Evolutionary conservation across 768 basidiomycete species (phyloP).

Genomic region (Pholiota conissans): DNA sequence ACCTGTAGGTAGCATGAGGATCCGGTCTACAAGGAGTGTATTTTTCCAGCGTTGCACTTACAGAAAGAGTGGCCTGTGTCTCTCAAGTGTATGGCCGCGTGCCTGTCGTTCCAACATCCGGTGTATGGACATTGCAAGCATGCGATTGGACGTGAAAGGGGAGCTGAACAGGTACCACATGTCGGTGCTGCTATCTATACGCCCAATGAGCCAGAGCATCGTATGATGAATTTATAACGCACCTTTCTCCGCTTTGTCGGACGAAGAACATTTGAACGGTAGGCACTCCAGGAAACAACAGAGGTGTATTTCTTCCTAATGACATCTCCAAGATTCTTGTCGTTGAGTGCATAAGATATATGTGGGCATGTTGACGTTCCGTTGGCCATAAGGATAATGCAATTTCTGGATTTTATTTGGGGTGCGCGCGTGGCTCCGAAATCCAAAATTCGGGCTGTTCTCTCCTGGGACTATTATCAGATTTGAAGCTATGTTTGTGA

Average conservation of each 20-base stretch:
- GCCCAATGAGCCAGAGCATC: background rate
- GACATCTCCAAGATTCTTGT: slow-evolving; percentile 21
- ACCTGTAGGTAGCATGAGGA: slow-evolving; percentile 40
- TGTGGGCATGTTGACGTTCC: slow-evolving; percentile 37
- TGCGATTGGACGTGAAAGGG: slow-evolving; percentile 64
- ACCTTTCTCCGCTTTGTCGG: slow-evolving; percentile 70
- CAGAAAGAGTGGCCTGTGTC: slow-evolving; percentile 64
- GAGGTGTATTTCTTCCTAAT: slow-evolving; percentile 53
- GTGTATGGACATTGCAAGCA: slow-evolving; percentile 72
- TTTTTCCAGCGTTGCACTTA: slow-evolving; percentile 35
- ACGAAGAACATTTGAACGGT: slow-evolving; percentile 24
- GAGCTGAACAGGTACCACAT: slow-evolving; percentile 58
- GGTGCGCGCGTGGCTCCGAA: background rate
- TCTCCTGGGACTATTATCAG: background rate
- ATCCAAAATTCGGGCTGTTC: too few species aligned
- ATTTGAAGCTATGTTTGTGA: background rate
- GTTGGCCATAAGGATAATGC: slow-evolving; percentile 6
- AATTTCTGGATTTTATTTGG: background rate
- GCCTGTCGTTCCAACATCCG: slow-evolving; percentile 69
- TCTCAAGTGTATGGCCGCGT: slow-evolving; percentile 58
- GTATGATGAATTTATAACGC: slow-evolving; percentile 14
- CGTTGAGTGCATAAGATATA: slow-evolving; percentile 34
- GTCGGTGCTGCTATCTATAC: slow-evolving; percentile 52
- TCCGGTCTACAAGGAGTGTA: background rate
- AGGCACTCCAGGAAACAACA: slow-evolving; percentile 27